These are phyloP conservation scores for Melampsora americana DNA, from an alignment of 1,284 basidiomycete genomes.

Conservation along the genomic window DNA sequence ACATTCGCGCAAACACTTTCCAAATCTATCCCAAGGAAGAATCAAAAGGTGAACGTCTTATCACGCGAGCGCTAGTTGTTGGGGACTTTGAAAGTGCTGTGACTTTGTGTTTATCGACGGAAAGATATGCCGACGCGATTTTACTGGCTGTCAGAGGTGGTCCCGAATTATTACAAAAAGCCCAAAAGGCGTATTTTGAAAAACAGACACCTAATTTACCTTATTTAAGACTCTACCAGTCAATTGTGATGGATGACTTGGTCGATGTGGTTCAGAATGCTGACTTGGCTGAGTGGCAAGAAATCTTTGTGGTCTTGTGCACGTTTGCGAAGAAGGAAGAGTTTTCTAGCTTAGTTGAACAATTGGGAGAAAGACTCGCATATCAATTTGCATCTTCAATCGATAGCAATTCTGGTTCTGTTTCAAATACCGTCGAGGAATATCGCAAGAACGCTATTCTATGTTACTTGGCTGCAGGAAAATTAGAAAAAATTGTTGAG, in stretches of 20 bases:
- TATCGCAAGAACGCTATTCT: constrained; percentile 85
- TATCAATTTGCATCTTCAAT: constrained; percentile 65
- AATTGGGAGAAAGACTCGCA: constrained; percentile 85
- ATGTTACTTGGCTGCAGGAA: constrained; percentile 79
- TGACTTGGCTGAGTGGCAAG: constrained; percentile 89
- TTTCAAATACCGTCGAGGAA: constrained; percentile 58
- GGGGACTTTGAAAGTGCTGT: constrained; percentile 94
- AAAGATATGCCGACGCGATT: constrained; percentile 90
- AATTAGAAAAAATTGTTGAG: constrained; percentile 79
- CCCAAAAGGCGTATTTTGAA: constrained; percentile 92
- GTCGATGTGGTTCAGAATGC: constrained; percentile 92
- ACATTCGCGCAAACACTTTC: constrained; percentile 72
- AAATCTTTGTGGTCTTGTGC: constrained; percentile 94
- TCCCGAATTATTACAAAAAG: constrained; percentile 77
- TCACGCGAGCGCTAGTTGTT: constrained; percentile 88
- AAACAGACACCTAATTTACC: constrained; percentile 71
- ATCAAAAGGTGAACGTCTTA: constrained; percentile 78
- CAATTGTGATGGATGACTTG: constrained; percentile 87
- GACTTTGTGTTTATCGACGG: constrained; percentile 79
- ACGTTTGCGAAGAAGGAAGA: constrained; percentile 85
- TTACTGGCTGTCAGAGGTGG: constrained; percentile 88
- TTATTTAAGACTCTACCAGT: constrained; percentile 91
- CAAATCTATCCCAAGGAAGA: constrained; percentile 84
- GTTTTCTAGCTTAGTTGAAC: constrained; percentile 80
- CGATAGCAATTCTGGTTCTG: constrained; percentile 53